Percentiles rank a stretch among this genome's conserved stretches.
Conservation (phyloP, 495 filamentous ascomycete genomes). For the Physcia stellaris region DNA sequence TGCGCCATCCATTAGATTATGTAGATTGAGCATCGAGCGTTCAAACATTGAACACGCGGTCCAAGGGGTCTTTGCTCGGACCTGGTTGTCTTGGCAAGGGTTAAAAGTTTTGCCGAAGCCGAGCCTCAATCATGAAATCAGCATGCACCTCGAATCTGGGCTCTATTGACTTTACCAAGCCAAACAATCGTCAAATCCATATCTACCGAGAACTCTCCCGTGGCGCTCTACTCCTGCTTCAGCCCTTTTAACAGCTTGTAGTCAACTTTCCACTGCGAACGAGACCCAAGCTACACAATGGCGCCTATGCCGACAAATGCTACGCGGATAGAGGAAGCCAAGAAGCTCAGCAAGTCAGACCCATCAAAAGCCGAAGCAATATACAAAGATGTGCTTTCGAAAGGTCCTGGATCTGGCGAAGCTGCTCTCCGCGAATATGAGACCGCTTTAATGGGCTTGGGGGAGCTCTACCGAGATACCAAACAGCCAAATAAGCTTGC, state of each 20-base stretch:
- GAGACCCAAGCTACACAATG: constrained; percentile 15
- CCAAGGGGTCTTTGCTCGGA: too few species aligned
- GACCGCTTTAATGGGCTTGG: constrained; percentile 65
- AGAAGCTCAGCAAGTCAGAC: constrained; percentile 65
- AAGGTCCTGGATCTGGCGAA: constrained; percentile 70
- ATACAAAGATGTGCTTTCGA: constrained; percentile 80
- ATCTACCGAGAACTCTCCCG: too few species aligned
- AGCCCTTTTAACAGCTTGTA: background rate
- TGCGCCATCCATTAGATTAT: too few species aligned
- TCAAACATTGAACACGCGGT: too few species aligned
- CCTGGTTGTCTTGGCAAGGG: too few species aligned
- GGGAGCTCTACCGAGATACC: constrained; percentile 82
- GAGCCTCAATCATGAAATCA: too few species aligned
- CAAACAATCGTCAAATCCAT: too few species aligned
- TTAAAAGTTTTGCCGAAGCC: too few species aligned
- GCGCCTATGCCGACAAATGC: constrained; percentile 34
- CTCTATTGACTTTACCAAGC: too few species aligned
- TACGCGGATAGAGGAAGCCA: constrained; percentile 66
- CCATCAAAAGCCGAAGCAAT: constrained; percentile 65
- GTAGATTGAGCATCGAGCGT: too few species aligned
- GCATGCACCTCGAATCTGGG: too few species aligned
- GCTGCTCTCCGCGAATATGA: constrained; percentile 81
- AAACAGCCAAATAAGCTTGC: constrained; percentile 82
- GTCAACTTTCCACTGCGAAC: background rate
- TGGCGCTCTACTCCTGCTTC: too few species aligned